A percentile compares a stretch with the other conserved stretches of the same genome.
phyloP scores from a whole-genome alignment of 2,329 filamentous ascomycete genomes.

The Dryadomyces quercus-mongolicae region DNA sequence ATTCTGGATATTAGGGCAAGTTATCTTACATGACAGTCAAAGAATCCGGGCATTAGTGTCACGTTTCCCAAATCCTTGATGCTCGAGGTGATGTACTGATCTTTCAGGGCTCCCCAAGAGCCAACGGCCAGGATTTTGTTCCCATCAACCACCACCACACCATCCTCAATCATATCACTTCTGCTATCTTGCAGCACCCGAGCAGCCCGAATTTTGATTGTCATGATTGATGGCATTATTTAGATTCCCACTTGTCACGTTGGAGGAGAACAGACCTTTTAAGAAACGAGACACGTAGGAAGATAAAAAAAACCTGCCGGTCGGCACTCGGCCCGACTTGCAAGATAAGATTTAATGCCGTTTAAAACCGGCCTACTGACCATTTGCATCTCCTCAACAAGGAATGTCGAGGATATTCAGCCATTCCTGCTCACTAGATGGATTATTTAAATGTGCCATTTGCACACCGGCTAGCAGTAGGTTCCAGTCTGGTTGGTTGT shows the following conservation, averaged over 20 bases:
- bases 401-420: background rate
- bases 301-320: too few relatives aligned
- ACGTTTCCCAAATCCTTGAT: constrained; percentile 9
- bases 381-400: background rate
- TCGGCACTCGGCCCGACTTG: background rate
- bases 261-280: background rate
- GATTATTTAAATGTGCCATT: background rate
- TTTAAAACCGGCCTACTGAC: background rate
- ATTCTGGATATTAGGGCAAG: background rate
- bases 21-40: constrained; percentile 10
- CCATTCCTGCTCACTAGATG: background rate
- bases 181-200: constrained; percentile 6
- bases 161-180: constrained; percentile 5
- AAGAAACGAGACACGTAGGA: too few relatives aligned
- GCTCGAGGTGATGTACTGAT: background rate
- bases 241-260: too few relatives aligned
- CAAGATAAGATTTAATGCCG: background rate
- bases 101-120: constrained; percentile 1
- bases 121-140: constrained; percentile 5
- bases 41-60: constrained; percentile 9
- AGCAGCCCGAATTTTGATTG: constrained; percentile 4
- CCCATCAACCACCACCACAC: constrained; percentile 5
- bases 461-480: background rate
- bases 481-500: constrained; percentile 1
- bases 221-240: background rate